These are phyloP conservation scores for Suhomyces pyralidae DNA, from an alignment of 805 yeast genomes.

Conservation along the genomic window DNA sequence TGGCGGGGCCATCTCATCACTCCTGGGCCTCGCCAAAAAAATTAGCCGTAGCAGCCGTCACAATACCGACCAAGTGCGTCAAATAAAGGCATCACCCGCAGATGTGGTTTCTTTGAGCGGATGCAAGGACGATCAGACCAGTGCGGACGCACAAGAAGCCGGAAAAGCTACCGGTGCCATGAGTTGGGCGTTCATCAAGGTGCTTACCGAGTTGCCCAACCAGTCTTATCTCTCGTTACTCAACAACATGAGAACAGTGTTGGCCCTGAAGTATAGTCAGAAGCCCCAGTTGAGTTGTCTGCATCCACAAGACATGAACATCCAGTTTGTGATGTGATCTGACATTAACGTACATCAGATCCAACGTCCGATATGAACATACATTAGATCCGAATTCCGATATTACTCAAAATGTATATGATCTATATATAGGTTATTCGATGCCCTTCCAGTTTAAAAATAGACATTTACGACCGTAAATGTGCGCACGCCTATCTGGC, in stretches of 20 bases:
- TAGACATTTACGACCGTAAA: background rate
- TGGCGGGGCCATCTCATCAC: slow-evolving; percentile 36
- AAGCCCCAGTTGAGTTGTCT: slow-evolving; percentile 40
- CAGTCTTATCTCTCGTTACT: slow-evolving; percentile 35
- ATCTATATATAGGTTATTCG: background rate
- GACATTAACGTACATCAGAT: too few relatives aligned
- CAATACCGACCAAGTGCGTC: slow-evolving; percentile 24
- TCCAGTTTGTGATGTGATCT: slow-evolving; percentile 29
- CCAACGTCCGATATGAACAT: too few relatives aligned
- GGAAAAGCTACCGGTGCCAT: slow-evolving; percentile 40
- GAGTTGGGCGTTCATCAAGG: slow-evolving; percentile 37
- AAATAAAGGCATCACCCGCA: slow-evolving; percentile 34
- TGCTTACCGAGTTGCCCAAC: slow-evolving; percentile 25
- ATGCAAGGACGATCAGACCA: slow-evolving; percentile 40
- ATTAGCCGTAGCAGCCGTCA: slow-evolving; percentile 17
- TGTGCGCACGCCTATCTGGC: background rate
- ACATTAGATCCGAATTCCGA: too few relatives aligned
- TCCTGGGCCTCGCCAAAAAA: slow-evolving; percentile 33
- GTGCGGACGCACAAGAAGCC: slow-evolving; percentile 36
- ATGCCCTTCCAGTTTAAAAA: background rate
- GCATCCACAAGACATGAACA: slow-evolving; percentile 39
- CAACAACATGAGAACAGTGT: slow-evolving; percentile 35
- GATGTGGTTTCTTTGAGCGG: slow-evolving; percentile 37
- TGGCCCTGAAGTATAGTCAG: slow-evolving; percentile 32
- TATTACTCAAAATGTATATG: background rate